Conservation (phyloP, 805 yeast genomes). For the Cyberlindnera euphorbiiphila region DNA sequence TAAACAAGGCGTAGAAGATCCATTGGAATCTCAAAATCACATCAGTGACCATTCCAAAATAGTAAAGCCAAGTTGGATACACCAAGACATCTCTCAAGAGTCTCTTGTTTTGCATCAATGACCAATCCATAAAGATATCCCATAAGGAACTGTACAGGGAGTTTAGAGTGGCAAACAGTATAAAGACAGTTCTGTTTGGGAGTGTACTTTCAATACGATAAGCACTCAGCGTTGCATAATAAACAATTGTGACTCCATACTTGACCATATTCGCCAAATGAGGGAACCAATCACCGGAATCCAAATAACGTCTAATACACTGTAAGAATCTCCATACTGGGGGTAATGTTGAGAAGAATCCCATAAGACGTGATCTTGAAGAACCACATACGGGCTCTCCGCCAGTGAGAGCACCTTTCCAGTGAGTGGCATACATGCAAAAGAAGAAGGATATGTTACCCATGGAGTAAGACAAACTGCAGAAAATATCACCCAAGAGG, state of each 20-base stretch:
- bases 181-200: conserved; percentile 50
- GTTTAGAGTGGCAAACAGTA: conserved; percentile 70
- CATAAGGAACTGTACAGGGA: conserved; percentile 67
- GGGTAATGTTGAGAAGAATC: conserved; percentile 81
- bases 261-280: conserved; percentile 87
- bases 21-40: conserved; percentile 81
- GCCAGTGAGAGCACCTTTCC: conserved; percentile 48
- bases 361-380: conserved; percentile 68
- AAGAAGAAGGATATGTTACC: conserved; percentile 83
- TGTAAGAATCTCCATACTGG: conserved; percentile 88
- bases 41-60: conserved; percentile 69
- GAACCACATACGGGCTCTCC: conserved; percentile 64
- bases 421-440: conserved; percentile 72
- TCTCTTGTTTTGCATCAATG: conserved; percentile 65
- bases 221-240: conserved; percentile 69
- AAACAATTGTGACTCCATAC: conserved; percentile 61
- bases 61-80: conserved; percentile 59
- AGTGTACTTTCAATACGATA: conserved; percentile 59
- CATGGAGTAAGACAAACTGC: conserved; percentile 83
- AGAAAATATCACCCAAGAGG: conserved; percentile 85
- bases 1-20: conserved; percentile 83
- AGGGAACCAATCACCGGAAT: conserved; percentile 95
- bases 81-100: conserved; percentile 71
- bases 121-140: conserved; percentile 98
- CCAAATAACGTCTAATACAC: conserved; percentile 86